phyloP scores from a whole-genome alignment of 768 basidiomycete genomes.

The Leccinum truebloodii region DNA sequence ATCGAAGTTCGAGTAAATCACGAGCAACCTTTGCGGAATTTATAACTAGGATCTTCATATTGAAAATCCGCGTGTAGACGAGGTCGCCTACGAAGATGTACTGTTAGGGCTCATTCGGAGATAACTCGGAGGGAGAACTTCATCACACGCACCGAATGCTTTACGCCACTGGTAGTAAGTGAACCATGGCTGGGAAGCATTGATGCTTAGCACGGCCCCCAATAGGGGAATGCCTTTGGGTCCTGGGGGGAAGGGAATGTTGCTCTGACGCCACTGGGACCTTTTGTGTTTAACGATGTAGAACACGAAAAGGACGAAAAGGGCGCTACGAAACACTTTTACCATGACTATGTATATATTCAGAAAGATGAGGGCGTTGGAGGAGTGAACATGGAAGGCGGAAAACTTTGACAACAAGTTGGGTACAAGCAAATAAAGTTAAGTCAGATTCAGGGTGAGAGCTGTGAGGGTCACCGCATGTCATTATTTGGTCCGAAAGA shows the following conservation, averaged over 20 bases:
- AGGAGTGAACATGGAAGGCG: background rate
- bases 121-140: background rate
- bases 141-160: slow-evolving; percentile 19
- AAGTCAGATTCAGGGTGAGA: background rate
- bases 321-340: background rate
- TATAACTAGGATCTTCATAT: slow-evolving; percentile 28
- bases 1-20: slow-evolving; percentile 32
- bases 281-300: slow-evolving; percentile 12
- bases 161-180: slow-evolving; percentile 36
- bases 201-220: slow-evolving; percentile 28
- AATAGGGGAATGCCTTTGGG: slow-evolving; percentile 46
- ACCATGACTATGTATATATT: slow-evolving; percentile 3
- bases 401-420: background rate
- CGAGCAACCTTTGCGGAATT: slow-evolving; percentile 28
- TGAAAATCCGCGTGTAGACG: slow-evolving; percentile 22
- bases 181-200: slow-evolving; percentile 33
- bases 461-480: background rate
- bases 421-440: background rate
- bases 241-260: slow-evolving; percentile 46
- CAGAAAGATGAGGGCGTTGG: background rate
- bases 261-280: background rate
- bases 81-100: slow-evolving; percentile 19
- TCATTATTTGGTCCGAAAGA: background rate
- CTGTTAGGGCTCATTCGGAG: background rate
- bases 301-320: slow-evolving; percentile 15